Conservation (phyloP, 2,329 filamentous ascomycete species). For the Penicillium vulpinum region DNA sequence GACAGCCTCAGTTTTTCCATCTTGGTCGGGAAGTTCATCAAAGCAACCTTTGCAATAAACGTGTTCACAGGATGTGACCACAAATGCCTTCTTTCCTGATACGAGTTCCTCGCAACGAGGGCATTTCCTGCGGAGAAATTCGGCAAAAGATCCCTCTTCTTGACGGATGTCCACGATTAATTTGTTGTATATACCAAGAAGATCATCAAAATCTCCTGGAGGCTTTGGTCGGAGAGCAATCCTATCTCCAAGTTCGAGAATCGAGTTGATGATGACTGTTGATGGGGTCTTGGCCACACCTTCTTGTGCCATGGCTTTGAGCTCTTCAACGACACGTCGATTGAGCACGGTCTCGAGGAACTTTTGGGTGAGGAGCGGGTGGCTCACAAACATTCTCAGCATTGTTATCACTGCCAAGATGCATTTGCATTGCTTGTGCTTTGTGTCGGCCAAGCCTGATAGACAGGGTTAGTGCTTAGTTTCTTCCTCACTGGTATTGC, state of each 20-base stretch:
- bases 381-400: slow-evolving; percentile 54
- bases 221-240: background rate
- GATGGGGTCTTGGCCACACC: background rate
- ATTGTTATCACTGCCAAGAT: slow-evolving; percentile 51
- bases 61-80: slow-evolving; percentile 56
- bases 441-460: background rate
- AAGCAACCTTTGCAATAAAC: slow-evolving; percentile 57
- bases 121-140: slow-evolving; percentile 42
- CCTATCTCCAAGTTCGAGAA: background rate
- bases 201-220: background rate
- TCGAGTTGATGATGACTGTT: background rate
- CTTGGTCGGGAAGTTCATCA: background rate
- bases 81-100: slow-evolving; percentile 32
- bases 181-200: background rate
- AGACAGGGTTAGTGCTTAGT: slow-evolving; percentile 30
- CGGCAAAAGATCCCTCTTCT: background rate
- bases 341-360: slow-evolving; percentile 49
- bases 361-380: slow-evolving; percentile 51
- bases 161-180: background rate
- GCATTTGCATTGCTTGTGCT: slow-evolving; percentile 36
- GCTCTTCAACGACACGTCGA: slow-evolving; percentile 41
- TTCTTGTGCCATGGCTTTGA: slow-evolving; percentile 37
- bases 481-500: no score
- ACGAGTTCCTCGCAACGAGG: slow-evolving; percentile 38
- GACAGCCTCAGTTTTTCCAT: slow-evolving; percentile 27